Evolutionary conservation across 192 early-diverging fungal species (phyloP), one percentile per base, ranked within the genome.

Genomic region (Jimgerdemannia flammicorona): DNA sequence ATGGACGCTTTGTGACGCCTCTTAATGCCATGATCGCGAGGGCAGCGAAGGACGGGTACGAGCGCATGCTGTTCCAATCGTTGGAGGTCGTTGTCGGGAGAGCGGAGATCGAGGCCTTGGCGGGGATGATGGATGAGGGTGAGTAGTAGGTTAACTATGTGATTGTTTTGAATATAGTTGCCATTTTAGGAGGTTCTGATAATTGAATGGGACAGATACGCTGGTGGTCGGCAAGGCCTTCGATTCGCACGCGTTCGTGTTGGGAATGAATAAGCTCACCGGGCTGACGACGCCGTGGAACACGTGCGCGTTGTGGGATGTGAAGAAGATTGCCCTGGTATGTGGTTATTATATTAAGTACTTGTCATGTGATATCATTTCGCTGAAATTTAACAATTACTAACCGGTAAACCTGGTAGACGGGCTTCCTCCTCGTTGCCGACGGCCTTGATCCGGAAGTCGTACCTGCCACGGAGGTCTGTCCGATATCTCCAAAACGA

Each of bases 191-290:
- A 29, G 29, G 29, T 29, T 29, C 29, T 29, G 29, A 29, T 0
- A 59, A 1, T 59, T 2, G 49, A 59, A 59, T 59, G 49, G 29
- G 14, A 2, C 14, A 59, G 49, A 59, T 59, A 68, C 67, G 9
- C 67, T 68, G 40, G 67, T 68, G 67, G 67, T 68, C 9, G 67
- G 67, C 67, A 68, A 68, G 40, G 67, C 67, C 9, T 40, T 41
- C 67, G 18, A 20, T 18, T 41, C 19, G 9, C 67, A 68, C 67
- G 40, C 29, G 29, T 68, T 68, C 18, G 29, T 40, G 40, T 18
- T 19, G 29, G 67, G 40, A 20, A 18, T 14, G 18, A 68, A 20
- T 9, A 19, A 20, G 9, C 40, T 68, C 19, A 41, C 67, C 8
- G 67, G 67, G 9, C 2, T 68, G 67, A 68, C 67, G 19, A 41